Percentiles rank a stretch among this genome's conserved stretches.
These are phyloP conservation scores for Chenopodium formosanum DNA, from an alignment of 148 eudicot genomes.

Conservation along the genomic window DNA sequence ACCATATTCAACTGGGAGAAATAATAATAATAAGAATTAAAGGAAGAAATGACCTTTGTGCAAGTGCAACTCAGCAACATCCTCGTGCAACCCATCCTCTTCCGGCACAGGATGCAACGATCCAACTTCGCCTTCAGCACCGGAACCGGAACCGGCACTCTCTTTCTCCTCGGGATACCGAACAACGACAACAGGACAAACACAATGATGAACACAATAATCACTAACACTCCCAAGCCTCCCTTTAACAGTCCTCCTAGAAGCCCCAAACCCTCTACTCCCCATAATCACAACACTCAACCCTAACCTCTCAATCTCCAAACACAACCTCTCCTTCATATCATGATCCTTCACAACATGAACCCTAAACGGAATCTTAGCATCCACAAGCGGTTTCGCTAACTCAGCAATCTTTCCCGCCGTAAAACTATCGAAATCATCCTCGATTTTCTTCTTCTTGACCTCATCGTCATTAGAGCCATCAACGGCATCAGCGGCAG, in stretches of 20 bases:
- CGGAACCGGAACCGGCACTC: neutral
- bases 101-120: constrained; percentile 34
- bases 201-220: constrained; percentile 69
- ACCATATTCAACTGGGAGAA: too few species aligned
- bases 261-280: constrained; percentile 60
- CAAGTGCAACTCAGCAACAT: constrained; percentile 10
- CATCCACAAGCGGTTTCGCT: constrained; percentile 44
- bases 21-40: neutral
- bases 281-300: constrained; percentile 64
- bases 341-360: constrained; percentile 65
- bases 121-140: constrained; percentile 11
- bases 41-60: constrained; percentile 18
- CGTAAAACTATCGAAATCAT: constrained; percentile 48
- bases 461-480: neutral
- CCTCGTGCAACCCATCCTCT: constrained; percentile 25
- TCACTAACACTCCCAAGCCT: constrained; percentile 71
- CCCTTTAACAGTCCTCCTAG: constrained; percentile 31
- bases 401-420: constrained; percentile 38
- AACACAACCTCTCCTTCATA: constrained; percentile 59
- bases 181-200: constrained; percentile 69
- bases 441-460: constrained; percentile 40
- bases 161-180: constrained; percentile 36
- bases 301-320: constrained; percentile 67
- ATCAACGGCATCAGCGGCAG: neutral
- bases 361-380: constrained; percentile 40